Conservation (phyloP, 2,329 filamentous ascomycete species). For the Nothopassalora personata region DNA sequence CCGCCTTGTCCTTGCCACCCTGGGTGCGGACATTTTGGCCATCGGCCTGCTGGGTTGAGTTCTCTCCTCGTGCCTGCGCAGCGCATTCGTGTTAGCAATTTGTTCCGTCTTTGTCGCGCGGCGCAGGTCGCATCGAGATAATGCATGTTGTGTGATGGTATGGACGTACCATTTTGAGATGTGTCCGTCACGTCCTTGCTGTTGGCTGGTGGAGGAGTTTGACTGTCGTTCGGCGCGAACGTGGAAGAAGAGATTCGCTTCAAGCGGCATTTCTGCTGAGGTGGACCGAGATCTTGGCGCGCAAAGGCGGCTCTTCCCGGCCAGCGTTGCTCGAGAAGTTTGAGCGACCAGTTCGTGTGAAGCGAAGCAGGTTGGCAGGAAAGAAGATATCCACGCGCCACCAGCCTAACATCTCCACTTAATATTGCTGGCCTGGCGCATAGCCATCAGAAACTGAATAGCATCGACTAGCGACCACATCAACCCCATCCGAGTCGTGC, state of each 20-base stretch:
- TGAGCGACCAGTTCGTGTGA: conserved; percentile 1
- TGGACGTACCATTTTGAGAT: conserved; percentile 46
- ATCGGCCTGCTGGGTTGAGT: conserved; percentile 30
- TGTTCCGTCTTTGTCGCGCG: neutral
- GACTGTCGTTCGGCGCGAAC: conserved; percentile 1
- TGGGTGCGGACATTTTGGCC: conserved; percentile 23
- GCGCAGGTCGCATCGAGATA: neutral
- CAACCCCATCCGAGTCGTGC: conserved; percentile 34
- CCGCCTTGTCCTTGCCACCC: conserved; percentile 60
- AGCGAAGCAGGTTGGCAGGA: too few relatives aligned
- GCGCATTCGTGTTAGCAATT: conserved; percentile 11
- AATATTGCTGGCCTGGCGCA: neutral
- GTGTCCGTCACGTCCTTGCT: conserved; percentile 30
- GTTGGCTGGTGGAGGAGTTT: conserved; percentile 6
- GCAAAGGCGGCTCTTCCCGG: neutral
- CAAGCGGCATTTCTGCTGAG: neutral
- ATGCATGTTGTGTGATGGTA: neutral
- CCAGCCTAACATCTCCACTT: neutral
- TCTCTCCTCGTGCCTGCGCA: conserved; percentile 26
- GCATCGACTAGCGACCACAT: neutral
- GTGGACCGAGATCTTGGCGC: neutral
- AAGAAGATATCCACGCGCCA: neutral
- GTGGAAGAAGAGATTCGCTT: neutral
- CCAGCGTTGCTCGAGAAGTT: neutral
- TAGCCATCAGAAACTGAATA: neutral